A percentile compares a stretch with the other conserved stretches of the same genome.
Conservation (phyloP, 2,329 filamentous ascomycete species). For the Triangularia verruculosa region DNA sequence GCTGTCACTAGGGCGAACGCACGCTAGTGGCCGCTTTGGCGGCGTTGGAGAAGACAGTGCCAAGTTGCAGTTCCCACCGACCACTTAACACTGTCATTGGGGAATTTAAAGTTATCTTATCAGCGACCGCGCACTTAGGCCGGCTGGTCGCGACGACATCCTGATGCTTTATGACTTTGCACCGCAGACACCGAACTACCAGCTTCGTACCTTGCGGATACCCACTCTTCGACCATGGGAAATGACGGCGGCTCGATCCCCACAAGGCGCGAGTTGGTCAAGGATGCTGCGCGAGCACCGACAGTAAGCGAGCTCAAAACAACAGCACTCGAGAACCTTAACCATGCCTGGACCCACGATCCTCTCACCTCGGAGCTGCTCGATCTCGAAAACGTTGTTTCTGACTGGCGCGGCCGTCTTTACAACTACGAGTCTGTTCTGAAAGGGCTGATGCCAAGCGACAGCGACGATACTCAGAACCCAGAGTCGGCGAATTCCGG, state of each 20-base stretch:
- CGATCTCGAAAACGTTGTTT: slow-evolving; percentile 68
- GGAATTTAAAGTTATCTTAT: too few relatives aligned
- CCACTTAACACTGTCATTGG: not conserved
- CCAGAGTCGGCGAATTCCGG: slow-evolving; percentile 39
- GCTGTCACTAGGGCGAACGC: not conserved
- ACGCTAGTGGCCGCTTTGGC: not conserved
- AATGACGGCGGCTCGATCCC: slow-evolving; percentile 98
- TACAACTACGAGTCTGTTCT: slow-evolving; percentile 95
- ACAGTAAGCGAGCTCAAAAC: slow-evolving; percentile 87
- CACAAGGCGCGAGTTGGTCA: slow-evolving; percentile 91
- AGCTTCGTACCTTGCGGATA: not conserved
- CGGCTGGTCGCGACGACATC: not conserved
- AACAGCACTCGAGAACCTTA: slow-evolving; percentile 76
- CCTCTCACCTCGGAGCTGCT: slow-evolving; percentile 79
- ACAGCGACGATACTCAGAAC: slow-evolving; percentile 57
- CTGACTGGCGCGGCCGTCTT: slow-evolving; percentile 76
- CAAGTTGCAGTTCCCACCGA: not conserved
- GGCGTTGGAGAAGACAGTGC: not conserved
- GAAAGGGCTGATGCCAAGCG: slow-evolving; percentile 50
- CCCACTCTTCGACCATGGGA: slow-evolving; percentile 65
- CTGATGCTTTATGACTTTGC: not conserved
- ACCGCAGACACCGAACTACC: not conserved
- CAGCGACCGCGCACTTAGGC: too few relatives aligned
- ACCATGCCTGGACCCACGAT: slow-evolving; percentile 83
- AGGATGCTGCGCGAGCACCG: slow-evolving; percentile 79